phyloP scores from a whole-genome alignment of 495 filamentous ascomycete species.

The Penicillium daleae region DNA sequence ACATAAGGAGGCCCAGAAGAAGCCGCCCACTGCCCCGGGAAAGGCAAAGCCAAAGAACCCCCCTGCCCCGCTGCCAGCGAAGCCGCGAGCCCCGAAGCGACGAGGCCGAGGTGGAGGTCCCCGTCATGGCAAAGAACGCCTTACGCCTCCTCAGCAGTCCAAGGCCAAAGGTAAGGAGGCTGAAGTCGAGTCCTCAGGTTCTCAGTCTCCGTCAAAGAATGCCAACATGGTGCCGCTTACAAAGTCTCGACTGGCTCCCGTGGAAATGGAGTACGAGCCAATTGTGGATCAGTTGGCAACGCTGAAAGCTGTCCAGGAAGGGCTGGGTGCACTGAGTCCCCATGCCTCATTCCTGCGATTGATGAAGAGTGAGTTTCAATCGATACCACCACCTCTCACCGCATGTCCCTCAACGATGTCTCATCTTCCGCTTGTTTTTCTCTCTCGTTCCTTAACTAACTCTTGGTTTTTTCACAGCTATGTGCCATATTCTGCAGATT shows the following conservation, averaged over 20 bases:
- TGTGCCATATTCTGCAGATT: constrained; percentile 31
- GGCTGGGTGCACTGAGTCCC: neutral
- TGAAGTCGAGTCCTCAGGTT: neutral
- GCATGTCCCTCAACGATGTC: neutral
- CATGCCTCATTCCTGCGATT: constrained; percentile 5
- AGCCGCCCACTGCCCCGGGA: neutral
- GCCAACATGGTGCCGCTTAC: constrained; percentile 32
- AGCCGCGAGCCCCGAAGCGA: neutral
- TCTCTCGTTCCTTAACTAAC: neutral
- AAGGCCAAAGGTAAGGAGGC: neutral
- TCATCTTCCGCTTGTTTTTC: neutral
- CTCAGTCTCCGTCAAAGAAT: neutral
- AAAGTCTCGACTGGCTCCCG: constrained; percentile 22
- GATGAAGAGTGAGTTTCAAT: constrained; percentile 20
- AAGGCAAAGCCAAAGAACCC: neutral
- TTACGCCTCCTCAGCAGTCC: neutral
- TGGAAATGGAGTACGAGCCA: constrained; percentile 11
- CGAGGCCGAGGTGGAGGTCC: neutral
- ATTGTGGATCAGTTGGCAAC: constrained; percentile 19
- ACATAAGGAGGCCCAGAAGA: neutral
- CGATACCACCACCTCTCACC: neutral
- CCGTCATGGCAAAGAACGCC: neutral
- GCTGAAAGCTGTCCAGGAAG: constrained; percentile 5
- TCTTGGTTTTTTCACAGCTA: constrained; percentile 17
- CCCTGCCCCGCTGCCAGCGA: neutral